Evolutionary conservation across 2,329 filamentous ascomycete species (phyloP), one percentile per base, ranked within the genome.

Genomic region (Aspergillus pseudonomiae): DNA sequence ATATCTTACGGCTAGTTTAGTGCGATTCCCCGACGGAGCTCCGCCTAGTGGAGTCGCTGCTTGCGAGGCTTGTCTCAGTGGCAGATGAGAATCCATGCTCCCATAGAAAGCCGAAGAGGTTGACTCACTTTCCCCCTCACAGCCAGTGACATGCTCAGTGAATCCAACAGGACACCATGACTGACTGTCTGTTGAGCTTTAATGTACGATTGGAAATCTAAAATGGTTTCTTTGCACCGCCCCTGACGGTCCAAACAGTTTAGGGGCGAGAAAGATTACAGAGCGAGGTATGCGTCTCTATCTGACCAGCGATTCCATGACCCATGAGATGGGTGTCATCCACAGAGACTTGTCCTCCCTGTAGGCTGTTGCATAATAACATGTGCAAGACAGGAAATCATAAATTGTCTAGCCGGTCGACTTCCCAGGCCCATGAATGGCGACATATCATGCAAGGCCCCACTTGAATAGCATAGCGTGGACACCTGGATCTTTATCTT

Each of bases 41-140:
- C 52, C 52, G 32, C 52, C n/a, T 4, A 24, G 52, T 55, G 32
- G 52, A 41, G 32, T 12, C 24, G 52, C 12, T 26, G 16, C n/a
- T 41, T 39, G 52, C 32, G 32, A 55, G 30, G n/a, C 11, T 41
- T 55, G 52, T 55, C 52, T 55, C 52, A 55, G n/a, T 39, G 21
- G 32, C 21, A 39, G 52, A 55, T 26, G 32, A 19, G 2, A 9
- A 24, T 32, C 48, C 28, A 52, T n/a, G 28, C 4, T 52, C 16
- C 14, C 16, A 9, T 14, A 12, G 19, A 52, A n/a, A 19, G 14
- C 7, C n/a, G 26, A 30, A 30, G 21, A 24, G 24, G 45, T 11
- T 30, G 26, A 30, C 14, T 10, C 16, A 9, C 14, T 30, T 19
- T 19, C 6, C n/a, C 2, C 1, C 3, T 30, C 16, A 1, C 21